A percentile compares a stretch with the other conserved stretches of the same genome.
These are phyloP conservation scores for Cryptomeria japonica DNA, from an alignment of 75 land plant species.

Conservation along the genomic window DNA sequence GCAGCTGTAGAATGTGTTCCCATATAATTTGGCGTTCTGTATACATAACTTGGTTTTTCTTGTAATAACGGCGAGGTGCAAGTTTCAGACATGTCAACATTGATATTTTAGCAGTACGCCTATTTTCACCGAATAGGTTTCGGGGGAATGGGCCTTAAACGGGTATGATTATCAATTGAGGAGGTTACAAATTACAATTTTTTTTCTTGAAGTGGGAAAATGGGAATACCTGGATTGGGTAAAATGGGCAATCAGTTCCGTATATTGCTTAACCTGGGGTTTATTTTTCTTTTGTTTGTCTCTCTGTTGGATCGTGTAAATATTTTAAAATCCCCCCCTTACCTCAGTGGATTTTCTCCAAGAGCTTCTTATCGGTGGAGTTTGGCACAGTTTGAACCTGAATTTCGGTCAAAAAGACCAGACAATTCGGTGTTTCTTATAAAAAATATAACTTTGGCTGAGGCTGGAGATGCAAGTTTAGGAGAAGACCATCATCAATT, in stretches of 20 bases:
- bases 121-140: background rate
- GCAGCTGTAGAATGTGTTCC: background rate
- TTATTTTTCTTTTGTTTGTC: background rate
- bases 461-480: background rate
- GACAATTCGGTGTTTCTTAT: background rate
- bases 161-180: background rate
- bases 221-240: background rate
- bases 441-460: background rate
- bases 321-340: background rate
- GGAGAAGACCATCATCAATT: background rate
- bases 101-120: background rate
- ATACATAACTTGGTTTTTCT: background rate
- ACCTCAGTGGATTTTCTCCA: background rate
- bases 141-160: background rate
- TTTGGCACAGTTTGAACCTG: background rate
- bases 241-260: background rate
- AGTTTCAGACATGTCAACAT: background rate
- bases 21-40: background rate
- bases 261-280: conserved; percentile 3
- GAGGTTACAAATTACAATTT: background rate
- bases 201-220: conserved; percentile 1
- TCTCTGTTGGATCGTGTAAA: background rate
- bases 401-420: background rate
- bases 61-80: background rate
- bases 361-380: background rate